Percentiles rank a stretch among this genome's conserved stretches.
phyloP scores from a whole-genome alignment of 805 yeast genomes.

The Metschnikowia arizonensis region DNA sequence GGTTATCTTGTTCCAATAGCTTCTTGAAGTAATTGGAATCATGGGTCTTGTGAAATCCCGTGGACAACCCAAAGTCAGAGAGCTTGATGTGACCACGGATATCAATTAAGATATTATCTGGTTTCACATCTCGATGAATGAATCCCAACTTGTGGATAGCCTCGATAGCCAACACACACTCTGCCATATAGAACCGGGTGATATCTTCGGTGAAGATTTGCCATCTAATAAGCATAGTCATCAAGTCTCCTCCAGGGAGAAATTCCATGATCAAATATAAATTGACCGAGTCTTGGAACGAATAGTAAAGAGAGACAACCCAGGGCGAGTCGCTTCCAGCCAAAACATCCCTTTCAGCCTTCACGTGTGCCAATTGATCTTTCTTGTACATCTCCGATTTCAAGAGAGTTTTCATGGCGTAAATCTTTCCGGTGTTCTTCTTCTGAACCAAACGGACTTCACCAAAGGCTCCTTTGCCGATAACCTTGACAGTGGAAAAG shows the following conservation, averaged over 20 bases:
- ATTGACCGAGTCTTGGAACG: slow-evolving; percentile 75
- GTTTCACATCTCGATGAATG: slow-evolving; percentile 96
- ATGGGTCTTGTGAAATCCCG: slow-evolving; percentile 92
- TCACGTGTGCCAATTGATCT: slow-evolving; percentile 92
- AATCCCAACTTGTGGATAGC: slow-evolving; percentile 91
- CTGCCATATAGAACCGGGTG: slow-evolving; percentile 91
- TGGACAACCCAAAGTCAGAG: slow-evolving; percentile 74
- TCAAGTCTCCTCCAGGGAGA: slow-evolving; percentile 78
- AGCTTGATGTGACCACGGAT: slow-evolving; percentile 67
- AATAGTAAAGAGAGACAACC: slow-evolving; percentile 80
- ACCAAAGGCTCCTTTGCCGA: slow-evolving; percentile 97
- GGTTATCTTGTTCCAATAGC: slow-evolving; percentile 63
- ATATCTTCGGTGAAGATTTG: slow-evolving; percentile 92
- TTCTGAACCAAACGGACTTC: slow-evolving; percentile 94
- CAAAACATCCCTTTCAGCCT: slow-evolving; percentile 91
- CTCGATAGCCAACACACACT: slow-evolving; percentile 91
- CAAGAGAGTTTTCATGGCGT: slow-evolving; percentile 89
- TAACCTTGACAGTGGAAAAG: slow-evolving; percentile 81
- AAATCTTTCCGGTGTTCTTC: slow-evolving; percentile 84
- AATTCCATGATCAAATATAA: slow-evolving; percentile 73
- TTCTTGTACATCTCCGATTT: slow-evolving; percentile 92
- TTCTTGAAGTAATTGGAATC: slow-evolving; percentile 84
- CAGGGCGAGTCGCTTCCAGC: slow-evolving; percentile 88
- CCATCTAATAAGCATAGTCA: slow-evolving; percentile 96
- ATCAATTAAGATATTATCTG: slow-evolving; percentile 89